Conservation (phyloP, 805 yeast genomes). For the Yarrowia bubula region DNA sequence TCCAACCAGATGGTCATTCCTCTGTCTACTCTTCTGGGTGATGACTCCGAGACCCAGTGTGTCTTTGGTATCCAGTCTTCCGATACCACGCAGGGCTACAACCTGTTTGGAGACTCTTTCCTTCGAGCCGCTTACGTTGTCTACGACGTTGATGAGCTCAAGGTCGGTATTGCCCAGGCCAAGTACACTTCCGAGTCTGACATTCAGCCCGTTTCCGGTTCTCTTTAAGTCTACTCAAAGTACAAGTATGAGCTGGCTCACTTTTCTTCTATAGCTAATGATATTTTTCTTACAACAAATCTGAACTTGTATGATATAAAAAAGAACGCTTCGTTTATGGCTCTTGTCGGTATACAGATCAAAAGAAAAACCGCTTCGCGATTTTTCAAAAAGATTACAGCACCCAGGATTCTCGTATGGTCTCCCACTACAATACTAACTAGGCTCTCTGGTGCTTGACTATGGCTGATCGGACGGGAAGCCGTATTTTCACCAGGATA, state of each 20-base stretch:
- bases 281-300: background rate
- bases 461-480: constrained; percentile 26
- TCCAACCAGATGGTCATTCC: constrained; percentile 60
- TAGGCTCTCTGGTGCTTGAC: constrained; percentile 25
- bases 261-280: background rate
- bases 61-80: constrained; percentile 98
- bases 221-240: background rate
- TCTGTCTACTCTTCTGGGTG: constrained; percentile 69
- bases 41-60: constrained; percentile 94
- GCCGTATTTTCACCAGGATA: constrained; percentile 24
- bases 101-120: constrained; percentile 56
- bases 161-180: constrained; percentile 58
- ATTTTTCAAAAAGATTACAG: background rate
- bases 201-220: constrained; percentile 34
- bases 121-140: constrained; percentile 64
- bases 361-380: too few relatives aligned
- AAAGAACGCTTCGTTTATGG: too few relatives aligned
- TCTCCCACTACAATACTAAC: constrained; percentile 26
- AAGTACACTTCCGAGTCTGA: constrained; percentile 34
- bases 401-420: constrained; percentile 25
- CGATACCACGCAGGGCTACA: constrained; percentile 54
- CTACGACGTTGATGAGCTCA: constrained; percentile 56
- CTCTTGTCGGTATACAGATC: too few relatives aligned
- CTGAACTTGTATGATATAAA: too few relatives aligned
- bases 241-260: background rate